phyloP scores from a whole-genome alignment of 768 basidiomycete genomes.

The Leccinum olivaceopallidum region DNA sequence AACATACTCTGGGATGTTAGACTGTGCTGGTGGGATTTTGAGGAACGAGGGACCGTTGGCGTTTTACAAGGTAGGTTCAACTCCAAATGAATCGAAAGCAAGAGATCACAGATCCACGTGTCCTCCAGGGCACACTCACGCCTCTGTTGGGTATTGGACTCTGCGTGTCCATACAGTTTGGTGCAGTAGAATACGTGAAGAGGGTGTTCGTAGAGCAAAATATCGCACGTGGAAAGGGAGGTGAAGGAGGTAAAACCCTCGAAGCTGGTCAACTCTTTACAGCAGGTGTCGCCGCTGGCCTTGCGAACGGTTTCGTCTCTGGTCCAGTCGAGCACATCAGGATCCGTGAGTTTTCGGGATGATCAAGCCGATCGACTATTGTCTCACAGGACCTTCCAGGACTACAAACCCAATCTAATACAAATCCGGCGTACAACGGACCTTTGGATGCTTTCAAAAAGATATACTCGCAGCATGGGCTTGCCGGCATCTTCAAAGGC shows the following conservation, averaged over 20 bases:
- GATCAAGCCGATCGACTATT: neutral
- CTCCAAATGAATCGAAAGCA: neutral
- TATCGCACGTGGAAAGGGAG: slow-evolving; percentile 54
- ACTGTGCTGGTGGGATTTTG: slow-evolving; percentile 88
- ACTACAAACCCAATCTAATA: slow-evolving; percentile 86
- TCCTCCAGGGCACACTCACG: slow-evolving; percentile 77
- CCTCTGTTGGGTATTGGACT: slow-evolving; percentile 90
- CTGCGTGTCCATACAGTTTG: slow-evolving; percentile 97
- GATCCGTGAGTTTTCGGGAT: slow-evolving; percentile 44
- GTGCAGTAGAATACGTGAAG: slow-evolving; percentile 83
- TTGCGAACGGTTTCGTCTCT: slow-evolving; percentile 90
- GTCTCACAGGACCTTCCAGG: slow-evolving; percentile 45
- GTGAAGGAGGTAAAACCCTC: slow-evolving; percentile 62
- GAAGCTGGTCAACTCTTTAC: slow-evolving; percentile 60
- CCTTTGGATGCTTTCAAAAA: slow-evolving; percentile 89
- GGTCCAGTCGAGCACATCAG: slow-evolving; percentile 98
- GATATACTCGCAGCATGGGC: slow-evolving; percentile 72
- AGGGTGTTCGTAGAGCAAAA: slow-evolving; percentile 73
- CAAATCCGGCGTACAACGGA: slow-evolving; percentile 74
- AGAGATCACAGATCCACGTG: neutral
- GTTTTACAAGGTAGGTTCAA: slow-evolving; percentile 80
- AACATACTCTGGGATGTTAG: slow-evolving; percentile 84
- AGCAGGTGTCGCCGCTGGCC: slow-evolving; percentile 82
- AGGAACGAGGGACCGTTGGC: slow-evolving; percentile 91
- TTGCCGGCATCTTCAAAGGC: slow-evolving; percentile 90